phyloP scores from a whole-genome alignment of 169 alveolate genomes.

The Cryptosporidium xiaoi region DNA sequence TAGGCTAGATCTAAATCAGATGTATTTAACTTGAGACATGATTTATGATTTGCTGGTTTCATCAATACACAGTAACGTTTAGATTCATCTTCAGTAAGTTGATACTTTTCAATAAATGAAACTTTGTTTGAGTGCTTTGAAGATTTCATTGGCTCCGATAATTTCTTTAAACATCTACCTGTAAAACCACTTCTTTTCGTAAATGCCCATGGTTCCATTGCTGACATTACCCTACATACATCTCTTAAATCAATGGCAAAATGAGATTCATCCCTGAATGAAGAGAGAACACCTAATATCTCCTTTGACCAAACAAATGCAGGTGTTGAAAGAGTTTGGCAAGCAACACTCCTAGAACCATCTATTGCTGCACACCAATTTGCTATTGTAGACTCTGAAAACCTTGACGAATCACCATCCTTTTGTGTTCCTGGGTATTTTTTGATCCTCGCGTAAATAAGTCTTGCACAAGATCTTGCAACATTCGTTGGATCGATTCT shows the following conservation, averaged over 20 bases:
- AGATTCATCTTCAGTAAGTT: conserved; percentile 47
- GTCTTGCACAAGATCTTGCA: conserved; percentile 28
- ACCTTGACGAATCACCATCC: conserved; percentile 54
- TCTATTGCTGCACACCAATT: conserved; percentile 75
- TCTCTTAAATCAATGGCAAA: conserved; percentile 67
- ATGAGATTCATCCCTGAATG: conserved; percentile 39
- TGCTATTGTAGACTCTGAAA: conserved; percentile 58
- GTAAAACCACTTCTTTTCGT: conserved; percentile 61
- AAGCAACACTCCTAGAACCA: conserved; percentile 68
- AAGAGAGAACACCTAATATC: not conserved
- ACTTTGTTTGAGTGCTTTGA: conserved; percentile 26
- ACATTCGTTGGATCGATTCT: conserved; percentile 67
- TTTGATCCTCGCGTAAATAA: conserved; percentile 50
- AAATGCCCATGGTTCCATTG: conserved; percentile 55
- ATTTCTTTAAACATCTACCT: conserved; percentile 2
- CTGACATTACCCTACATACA: conserved; percentile 29
- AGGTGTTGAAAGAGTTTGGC: conserved; percentile 42
- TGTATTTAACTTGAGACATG: conserved; percentile 35
- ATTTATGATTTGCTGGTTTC: conserved; percentile 67
- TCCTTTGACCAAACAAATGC: conserved; percentile 62
- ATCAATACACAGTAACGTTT: conserved; percentile 36
- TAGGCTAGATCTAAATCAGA: conserved; percentile 38
- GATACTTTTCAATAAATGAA: conserved; percentile 46
- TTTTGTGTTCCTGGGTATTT: conserved; percentile 59
- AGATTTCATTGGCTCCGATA: conserved; percentile 17